phyloP scores from a whole-genome alignment of 176 grass and related monocot genomes.

The Secale cereale region DNA sequence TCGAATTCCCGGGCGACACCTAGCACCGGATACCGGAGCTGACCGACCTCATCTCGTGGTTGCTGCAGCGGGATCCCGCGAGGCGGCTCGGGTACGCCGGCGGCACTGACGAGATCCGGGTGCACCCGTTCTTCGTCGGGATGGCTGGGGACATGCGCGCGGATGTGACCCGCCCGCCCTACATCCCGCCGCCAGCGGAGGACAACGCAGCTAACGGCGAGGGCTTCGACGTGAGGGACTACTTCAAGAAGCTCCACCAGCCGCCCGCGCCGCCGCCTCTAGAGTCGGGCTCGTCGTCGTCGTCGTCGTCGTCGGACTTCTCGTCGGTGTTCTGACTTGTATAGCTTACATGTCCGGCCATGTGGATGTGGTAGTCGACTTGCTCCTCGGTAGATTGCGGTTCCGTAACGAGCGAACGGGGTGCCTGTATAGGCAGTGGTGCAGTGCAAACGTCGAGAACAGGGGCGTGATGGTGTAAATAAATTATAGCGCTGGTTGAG shows the following conservation, averaged over 20 bases:
- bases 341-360: too few species aligned
- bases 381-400: too few species aligned
- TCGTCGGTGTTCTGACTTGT: too few species aligned
- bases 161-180: conserved; percentile 66
- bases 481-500: too few species aligned
- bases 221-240: conserved; percentile 64
- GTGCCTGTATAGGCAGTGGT: too few species aligned
- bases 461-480: too few species aligned
- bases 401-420: too few species aligned
- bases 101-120: conserved; percentile 61
- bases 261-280: neutral
- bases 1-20: conserved; percentile 58
- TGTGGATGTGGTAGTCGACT: too few species aligned
- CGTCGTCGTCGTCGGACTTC: conserved; percentile 52
- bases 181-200: conserved; percentile 51
- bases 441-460: too few species aligned
- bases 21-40: conserved; percentile 55
- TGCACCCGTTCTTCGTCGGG: conserved; percentile 82
- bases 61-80: conserved; percentile 56
- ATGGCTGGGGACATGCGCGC: conserved; percentile 72
- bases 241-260: conserved; percentile 53
- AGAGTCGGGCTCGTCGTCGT: conserved; percentile 26
- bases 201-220: conserved; percentile 25
- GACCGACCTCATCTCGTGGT: conserved; percentile 62
- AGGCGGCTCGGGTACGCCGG: conserved; percentile 52